Evolutionary conservation across 2,329 filamentous ascomycete genomes (phyloP), one percentile per base, ranked within the genome.

Genomic region (Aspergillus brunneoviolaceus): DNA sequence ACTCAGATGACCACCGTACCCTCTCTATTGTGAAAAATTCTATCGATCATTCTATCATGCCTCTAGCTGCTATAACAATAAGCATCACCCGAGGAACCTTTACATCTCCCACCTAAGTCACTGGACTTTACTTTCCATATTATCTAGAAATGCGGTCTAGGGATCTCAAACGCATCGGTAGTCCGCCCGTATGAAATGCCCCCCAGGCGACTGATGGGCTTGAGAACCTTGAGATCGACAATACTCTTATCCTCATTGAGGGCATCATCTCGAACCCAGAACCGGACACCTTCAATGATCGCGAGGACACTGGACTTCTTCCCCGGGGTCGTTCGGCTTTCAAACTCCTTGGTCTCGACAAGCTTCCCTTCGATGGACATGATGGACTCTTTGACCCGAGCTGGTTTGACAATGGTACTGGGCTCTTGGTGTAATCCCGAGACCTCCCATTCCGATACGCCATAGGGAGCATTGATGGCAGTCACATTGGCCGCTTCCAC

Each of bases 241-340:
- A 91, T 69, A 65, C 87, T 91, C 70, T 81, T 84, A 9, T 92
- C 88, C 71, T 90, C 86, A 68, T 96, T 91, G 62, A 96, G 80
- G 2, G 92, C 92, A 77, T 97, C 94, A 73, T 96, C 91, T 56
- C 93, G 80, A 2, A 88, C 92, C 92, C 93, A 97, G 72, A 97
- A 96, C 29, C 88, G 83, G 35, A 90, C 87, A 0, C 92, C 94
- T 78, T 97, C 92, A 12, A 97, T 81, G 35, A 96, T 84, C 1
- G 85, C 89, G 63, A 96, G 71, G 4, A 89, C 88, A 1, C 89
- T 87, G 1, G 89, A 89, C 80, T 87, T 92, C 78, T 88, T 89
- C 2, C 90, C 92, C 0, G 89, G 88, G 2, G 79, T 86, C 0
- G 81, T 81, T 55, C 83, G 82, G 74, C 88, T 91, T 74, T 94